Evolutionary conservation across 306 rosid genomes (phyloP).

Genomic region (Rosa persica): DNA sequence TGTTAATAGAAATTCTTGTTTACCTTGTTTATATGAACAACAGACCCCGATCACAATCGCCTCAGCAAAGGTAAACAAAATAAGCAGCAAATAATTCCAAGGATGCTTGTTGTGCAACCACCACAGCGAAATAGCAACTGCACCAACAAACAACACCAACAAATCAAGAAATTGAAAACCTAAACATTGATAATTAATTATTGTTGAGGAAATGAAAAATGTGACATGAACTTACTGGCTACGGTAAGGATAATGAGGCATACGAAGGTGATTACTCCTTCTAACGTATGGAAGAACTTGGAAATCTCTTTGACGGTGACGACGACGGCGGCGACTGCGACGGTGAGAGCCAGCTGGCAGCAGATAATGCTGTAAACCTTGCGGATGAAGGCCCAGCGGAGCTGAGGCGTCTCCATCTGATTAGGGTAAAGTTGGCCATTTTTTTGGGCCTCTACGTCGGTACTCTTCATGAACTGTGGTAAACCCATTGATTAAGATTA

Average conservation of each 20-base stretch:
- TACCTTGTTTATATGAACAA: conserved; percentile 34
- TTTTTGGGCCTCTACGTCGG: conserved; percentile 21
- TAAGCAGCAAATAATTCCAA: conserved; percentile 25
- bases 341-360: conserved; percentile 39
- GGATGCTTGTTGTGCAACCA: conserved; percentile 30
- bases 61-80: conserved; percentile 18
- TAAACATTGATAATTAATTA: not conserved
- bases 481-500: not conserved
- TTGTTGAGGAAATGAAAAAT: not conserved
- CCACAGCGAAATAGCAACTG: conserved; percentile 28
- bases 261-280: conserved; percentile 21
- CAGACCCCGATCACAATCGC: conserved; percentile 24
- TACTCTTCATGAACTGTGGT: not conserved
- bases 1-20: not conserved
- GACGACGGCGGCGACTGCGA: conserved; percentile 17
- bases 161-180: not conserved
- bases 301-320: conserved; percentile 20
- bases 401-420: conserved; percentile 34
- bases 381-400: conserved; percentile 42
- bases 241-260: conserved; percentile 11
- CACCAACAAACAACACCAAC: conserved; percentile 1
- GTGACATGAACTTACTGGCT: conserved; percentile 2
- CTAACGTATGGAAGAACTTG: conserved; percentile 6
- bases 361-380: conserved; percentile 37
- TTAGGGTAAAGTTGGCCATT: conserved; percentile 19